Conservation (phyloP, 1,284 basidiomycete species). For the Ceratobasidium sp. region DNA sequence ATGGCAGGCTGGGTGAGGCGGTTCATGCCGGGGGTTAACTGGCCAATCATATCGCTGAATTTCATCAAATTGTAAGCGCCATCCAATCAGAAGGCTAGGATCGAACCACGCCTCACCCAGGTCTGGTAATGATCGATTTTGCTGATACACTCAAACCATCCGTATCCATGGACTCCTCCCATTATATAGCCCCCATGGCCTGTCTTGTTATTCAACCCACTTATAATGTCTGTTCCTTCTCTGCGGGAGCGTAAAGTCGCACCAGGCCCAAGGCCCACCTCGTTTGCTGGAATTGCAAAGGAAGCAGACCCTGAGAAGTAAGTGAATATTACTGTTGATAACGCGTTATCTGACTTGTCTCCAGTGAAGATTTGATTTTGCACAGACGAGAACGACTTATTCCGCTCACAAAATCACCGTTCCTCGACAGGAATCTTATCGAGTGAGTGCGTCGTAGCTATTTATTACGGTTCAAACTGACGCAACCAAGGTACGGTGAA, state of each 20-base stretch:
- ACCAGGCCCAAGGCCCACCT: conserved; percentile 1
- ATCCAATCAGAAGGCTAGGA: too few relatives aligned
- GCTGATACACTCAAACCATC: too few relatives aligned
- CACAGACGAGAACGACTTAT: conserved; percentile 37
- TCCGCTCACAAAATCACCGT: conserved; percentile 30
- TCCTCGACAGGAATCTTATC: conserved; percentile 17
- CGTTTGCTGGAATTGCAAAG: conserved; percentile 23
- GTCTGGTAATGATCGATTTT: too few relatives aligned
- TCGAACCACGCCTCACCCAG: too few relatives aligned
- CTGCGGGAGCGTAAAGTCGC: conserved; percentile 19
- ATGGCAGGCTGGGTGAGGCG: too few relatives aligned
- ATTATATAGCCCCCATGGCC: too few relatives aligned
- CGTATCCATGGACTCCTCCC: too few relatives aligned
- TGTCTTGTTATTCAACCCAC: too few relatives aligned
- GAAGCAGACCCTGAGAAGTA: conserved; percentile 31
- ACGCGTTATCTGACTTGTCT: not conserved
- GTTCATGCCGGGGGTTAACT: too few relatives aligned
- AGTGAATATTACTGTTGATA: not conserved
- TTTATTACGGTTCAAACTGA: not conserved
- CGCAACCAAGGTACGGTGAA: conserved; percentile 18
- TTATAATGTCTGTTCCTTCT: conserved; percentile 14
- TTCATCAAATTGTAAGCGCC: too few relatives aligned
- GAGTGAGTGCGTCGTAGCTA: not conserved
- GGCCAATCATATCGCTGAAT: too few relatives aligned
- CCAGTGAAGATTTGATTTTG: conserved; percentile 38